Conservation (phyloP, 2,329 filamentous ascomycete genomes). For the Blumeria hordei region DNA sequence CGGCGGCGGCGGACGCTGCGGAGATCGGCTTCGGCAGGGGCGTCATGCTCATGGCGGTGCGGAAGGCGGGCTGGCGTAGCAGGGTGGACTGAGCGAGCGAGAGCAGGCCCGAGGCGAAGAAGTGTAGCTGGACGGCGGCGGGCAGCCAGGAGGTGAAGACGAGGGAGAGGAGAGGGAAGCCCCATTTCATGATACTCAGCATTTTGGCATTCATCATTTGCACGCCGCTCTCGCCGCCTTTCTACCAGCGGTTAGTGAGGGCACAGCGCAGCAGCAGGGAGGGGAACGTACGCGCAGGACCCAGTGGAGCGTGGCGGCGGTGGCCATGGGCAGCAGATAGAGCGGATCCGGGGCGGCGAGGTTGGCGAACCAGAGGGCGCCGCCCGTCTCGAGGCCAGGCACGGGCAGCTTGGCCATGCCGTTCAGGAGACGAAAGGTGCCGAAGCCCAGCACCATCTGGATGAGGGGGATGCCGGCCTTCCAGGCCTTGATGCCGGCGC, state of each 20-base stretch:
- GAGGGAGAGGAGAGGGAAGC: conserved; percentile 28
- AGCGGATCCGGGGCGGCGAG: conserved; percentile 54
- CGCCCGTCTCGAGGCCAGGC: conserved; percentile 47
- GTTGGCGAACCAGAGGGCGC: conserved; percentile 56
- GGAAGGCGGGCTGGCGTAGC: conserved; percentile 19
- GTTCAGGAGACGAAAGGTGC: conserved; percentile 53
- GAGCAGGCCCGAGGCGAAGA: conserved; percentile 21
- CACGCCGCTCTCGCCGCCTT: conserved; percentile 25
- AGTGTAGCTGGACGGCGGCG: conserved; percentile 35
- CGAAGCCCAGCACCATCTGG: conserved; percentile 50
- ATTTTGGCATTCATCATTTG: conserved; percentile 14
- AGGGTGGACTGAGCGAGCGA: conserved; percentile 21
- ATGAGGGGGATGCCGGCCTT: conserved; percentile 30
- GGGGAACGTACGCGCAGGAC: conserved; percentile 9
- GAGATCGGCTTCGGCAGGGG: background rate
- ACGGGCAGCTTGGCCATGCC: conserved; percentile 60
- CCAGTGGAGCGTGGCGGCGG: conserved; percentile 31
- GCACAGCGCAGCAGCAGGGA: background rate
- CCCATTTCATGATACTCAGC: conserved; percentile 19
- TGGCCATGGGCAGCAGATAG: conserved; percentile 44
- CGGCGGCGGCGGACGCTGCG: background rate
- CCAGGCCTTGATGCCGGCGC: conserved; percentile 27
- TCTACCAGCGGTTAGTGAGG: conserved; percentile 11
- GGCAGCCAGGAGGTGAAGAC: conserved; percentile 24
- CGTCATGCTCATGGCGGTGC: conserved; percentile 17